These are phyloP conservation scores for Eimeria nieschulzi DNA, from an alignment of 169 alveolate species.

Conservation along the genomic window DNA sequence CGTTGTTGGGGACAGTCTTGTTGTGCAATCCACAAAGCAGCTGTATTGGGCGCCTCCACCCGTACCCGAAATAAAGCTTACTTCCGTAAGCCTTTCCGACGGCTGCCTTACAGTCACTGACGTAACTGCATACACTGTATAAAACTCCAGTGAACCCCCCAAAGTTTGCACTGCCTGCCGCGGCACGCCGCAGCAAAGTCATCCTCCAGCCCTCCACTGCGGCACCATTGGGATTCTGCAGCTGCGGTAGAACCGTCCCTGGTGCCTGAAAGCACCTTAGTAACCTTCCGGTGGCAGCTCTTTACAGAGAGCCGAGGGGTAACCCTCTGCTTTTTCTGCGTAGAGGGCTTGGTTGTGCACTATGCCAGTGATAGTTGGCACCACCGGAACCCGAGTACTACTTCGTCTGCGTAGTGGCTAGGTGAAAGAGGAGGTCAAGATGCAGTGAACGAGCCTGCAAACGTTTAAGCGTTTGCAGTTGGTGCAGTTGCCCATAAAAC, in stretches of 20 bases:
- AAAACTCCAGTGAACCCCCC: not conserved
- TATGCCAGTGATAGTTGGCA: no score
- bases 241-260: not conserved
- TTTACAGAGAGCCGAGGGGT: no score
- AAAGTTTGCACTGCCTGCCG: not conserved
- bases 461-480: no score
- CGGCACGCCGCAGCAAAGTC: slow-evolving; percentile 13
- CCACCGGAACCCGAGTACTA: no score
- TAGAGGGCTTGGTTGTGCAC: no score
- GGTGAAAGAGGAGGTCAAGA: no score
- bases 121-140: not conserved
- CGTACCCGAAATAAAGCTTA: not conserved
- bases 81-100: not conserved
- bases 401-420: no score
- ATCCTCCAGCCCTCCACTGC: slow-evolving; percentile 12
- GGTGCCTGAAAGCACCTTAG: not conserved
- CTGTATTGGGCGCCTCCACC: not conserved
- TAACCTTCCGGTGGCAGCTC: no score
- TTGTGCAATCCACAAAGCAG: not conserved
- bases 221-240: slow-evolving; percentile 5
- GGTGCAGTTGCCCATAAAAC: no score
- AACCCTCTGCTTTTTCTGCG: no score
- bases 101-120: slow-evolving; percentile 1
- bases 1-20: not conserved
- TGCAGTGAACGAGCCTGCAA: no score